Percentiles rank a stretch among this genome's conserved stretches.
Conservation (phyloP, 192 early-diverging fungal species). For the Backusella liffmaniae region DNA sequence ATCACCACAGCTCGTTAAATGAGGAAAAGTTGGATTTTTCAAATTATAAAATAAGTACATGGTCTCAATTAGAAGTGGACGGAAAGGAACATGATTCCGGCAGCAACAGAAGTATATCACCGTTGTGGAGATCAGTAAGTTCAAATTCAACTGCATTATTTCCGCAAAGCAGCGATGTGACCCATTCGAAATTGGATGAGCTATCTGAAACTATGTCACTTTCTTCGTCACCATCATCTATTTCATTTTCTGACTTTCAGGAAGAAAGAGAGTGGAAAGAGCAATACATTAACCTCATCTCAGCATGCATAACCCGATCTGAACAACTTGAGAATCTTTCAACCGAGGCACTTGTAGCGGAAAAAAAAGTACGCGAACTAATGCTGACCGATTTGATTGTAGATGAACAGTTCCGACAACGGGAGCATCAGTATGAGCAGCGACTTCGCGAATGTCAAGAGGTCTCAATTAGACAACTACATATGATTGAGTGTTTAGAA, state of each 20-base stretch:
- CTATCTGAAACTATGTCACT: constrained; percentile 23
- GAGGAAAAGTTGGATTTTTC: neutral
- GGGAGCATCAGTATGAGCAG: constrained; percentile 16
- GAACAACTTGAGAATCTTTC: constrained; percentile 31
- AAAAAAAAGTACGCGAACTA: constrained; percentile 23
- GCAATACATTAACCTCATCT: constrained; percentile 17
- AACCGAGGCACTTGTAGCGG: constrained; percentile 18
- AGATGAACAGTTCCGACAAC: constrained; percentile 24
- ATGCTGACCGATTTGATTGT: constrained; percentile 9
- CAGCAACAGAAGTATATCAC: neutral
- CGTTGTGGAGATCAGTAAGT: constrained; percentile 4
- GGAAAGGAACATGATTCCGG: neutral
- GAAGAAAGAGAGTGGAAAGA: constrained; percentile 15
- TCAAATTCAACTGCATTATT: constrained; percentile 27
- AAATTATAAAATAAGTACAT: neutral
- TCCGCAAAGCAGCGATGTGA: constrained; percentile 20
- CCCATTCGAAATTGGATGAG: constrained; percentile 26
- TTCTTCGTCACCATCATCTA: neutral
- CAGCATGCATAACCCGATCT: constrained; percentile 22
- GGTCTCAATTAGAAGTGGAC: neutral
- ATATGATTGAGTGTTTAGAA: constrained; percentile 21
- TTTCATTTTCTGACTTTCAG: neutral
- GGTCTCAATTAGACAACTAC: constrained; percentile 15
- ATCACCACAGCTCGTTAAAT: neutral
- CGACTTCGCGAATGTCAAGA: constrained; percentile 21